Conservation (phyloP, 495 filamentous ascomycete species). For the Aspergillus sclerotiicarbonarius region DNA sequence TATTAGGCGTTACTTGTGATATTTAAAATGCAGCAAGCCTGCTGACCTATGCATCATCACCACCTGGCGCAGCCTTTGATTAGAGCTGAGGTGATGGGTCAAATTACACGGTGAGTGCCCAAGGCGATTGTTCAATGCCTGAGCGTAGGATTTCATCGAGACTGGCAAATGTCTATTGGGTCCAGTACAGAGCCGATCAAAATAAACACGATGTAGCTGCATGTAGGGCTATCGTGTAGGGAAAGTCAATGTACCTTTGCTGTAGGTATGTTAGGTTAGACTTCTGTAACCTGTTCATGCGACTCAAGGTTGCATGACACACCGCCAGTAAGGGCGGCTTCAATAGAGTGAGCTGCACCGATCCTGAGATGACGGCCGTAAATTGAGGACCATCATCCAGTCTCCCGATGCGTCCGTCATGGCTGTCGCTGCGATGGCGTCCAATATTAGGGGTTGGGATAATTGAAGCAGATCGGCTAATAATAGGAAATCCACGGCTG, state of each 20-base stretch:
- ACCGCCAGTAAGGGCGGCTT: neutral
- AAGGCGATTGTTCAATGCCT: neutral
- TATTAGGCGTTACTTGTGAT: neutral
- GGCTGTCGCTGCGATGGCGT: neutral
- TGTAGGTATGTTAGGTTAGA: neutral
- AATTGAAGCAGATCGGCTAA: conserved; percentile 1
- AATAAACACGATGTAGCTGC: conserved; percentile 3
- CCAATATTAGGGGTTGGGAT: neutral
- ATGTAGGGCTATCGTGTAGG: neutral
- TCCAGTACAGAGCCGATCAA: conserved; percentile 2
- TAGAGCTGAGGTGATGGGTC: neutral
- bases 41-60: neutral
- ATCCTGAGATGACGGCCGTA: neutral
- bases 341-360: neutral
- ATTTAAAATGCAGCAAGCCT: neutral
- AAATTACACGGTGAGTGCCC: neutral
- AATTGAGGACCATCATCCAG: neutral
- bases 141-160: neutral
- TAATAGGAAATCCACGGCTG: neutral
- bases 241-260: neutral
- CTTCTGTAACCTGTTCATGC: conserved; percentile 5
- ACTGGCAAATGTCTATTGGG: neutral
- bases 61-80: neutral
- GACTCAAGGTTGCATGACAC: neutral
- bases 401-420: neutral